A percentile compares a stretch with the other conserved stretches of the same genome.
Conservation (phyloP, 352 stramenopile genomes). For the Phytophthora fragariaefolia region DNA sequence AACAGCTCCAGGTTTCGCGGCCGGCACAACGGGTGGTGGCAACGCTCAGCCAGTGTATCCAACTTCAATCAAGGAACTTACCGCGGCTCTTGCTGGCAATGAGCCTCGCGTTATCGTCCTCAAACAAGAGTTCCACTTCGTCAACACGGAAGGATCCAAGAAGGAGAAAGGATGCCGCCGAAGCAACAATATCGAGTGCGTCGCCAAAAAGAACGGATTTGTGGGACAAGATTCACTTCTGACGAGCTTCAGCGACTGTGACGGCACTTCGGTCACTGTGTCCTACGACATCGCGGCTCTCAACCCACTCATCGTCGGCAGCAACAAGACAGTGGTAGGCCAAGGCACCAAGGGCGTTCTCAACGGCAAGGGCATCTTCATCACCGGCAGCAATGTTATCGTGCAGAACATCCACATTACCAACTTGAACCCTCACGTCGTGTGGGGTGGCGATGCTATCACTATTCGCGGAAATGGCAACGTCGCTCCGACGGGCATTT, state of each 20-base stretch:
- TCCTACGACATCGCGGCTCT: conserved; percentile 26
- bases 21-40: no score
- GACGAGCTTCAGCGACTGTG: conserved; percentile 36
- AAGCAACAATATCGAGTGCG: conserved; percentile 41
- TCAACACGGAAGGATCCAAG: no score
- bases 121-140: no score
- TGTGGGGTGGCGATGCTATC: no score
- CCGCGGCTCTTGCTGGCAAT: no score
- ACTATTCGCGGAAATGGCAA: no score
- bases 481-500: no score
- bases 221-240: conserved; percentile 52
- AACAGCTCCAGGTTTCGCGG: no score
- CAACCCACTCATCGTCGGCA: conserved; percentile 19
- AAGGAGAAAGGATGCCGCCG: conserved; percentile 48
- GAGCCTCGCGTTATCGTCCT: no score
- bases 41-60: no score
- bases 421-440: no score
- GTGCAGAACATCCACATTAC: conserved; percentile 46
- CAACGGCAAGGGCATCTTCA: conserved; percentile 35
- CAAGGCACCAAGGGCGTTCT: conserved; percentile 34
- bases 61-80: no score
- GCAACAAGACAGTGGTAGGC: conserved; percentile 38
- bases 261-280: conserved; percentile 33
- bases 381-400: conserved; percentile 38
- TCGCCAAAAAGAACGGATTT: conserved; percentile 56